Evolutionary conservation across 805 yeast genomes (phyloP).

Genomic region (Hanseniaspora singularis): DNA sequence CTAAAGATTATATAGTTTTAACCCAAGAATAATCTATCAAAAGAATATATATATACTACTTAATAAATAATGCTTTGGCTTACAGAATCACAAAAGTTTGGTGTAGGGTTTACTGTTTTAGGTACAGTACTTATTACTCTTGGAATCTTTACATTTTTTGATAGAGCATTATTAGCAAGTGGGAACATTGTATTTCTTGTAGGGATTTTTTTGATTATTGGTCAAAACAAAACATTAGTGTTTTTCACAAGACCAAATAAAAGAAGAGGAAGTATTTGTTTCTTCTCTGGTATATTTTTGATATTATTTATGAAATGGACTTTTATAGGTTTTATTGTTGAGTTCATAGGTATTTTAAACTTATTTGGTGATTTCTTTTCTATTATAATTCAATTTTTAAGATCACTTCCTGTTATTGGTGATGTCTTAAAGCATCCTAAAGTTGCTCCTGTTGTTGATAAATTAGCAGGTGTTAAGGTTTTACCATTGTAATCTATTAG

Average conservation of each 20-base stretch:
- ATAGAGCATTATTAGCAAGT: slow-evolving; percentile 74
- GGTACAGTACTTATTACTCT: slow-evolving; percentile 64
- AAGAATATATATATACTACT: not conserved
- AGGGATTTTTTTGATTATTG: slow-evolving; percentile 80
- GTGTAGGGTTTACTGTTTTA: slow-evolving; percentile 83
- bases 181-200: slow-evolving; percentile 70
- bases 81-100: slow-evolving; percentile 72
- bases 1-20: too few relatives aligned
- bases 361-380: slow-evolving; percentile 90
- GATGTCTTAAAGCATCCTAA: slow-evolving; percentile 69
- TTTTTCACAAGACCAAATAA: slow-evolving; percentile 72
- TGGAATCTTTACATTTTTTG: slow-evolving; percentile 79
- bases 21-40: too few relatives aligned
- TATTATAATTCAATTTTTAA: slow-evolving; percentile 70
- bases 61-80: slow-evolving; percentile 43
- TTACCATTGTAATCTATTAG: slow-evolving; percentile 60
- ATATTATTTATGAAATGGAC: slow-evolving; percentile 60
- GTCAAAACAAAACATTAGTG: slow-evolving; percentile 66
- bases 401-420: slow-evolving; percentile 82
- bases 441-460: slow-evolving; percentile 63
- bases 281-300: slow-evolving; percentile 59
- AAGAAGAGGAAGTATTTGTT: slow-evolving; percentile 74
- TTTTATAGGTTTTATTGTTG: slow-evolving; percentile 73
- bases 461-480: slow-evolving; percentile 53
- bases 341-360: slow-evolving; percentile 78